Evolutionary conservation across 345 rosid species (phyloP).

Genomic region (Rhodamnia rubescens): DNA sequence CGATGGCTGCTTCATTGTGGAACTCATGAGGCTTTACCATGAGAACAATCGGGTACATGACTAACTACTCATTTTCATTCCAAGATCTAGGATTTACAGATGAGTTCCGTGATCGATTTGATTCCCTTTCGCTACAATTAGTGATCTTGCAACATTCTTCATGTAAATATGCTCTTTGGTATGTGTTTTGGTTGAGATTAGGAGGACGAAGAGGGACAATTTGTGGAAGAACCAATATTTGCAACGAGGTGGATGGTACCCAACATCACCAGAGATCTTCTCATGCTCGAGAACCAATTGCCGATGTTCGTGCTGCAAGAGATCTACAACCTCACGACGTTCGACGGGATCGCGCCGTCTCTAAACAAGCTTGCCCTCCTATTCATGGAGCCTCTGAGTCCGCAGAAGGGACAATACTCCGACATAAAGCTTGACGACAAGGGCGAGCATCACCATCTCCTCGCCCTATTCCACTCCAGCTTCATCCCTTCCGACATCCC

Average conservation of each 20-base stretch:
- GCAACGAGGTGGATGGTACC: constrained; percentile 4
- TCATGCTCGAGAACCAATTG: constrained; percentile 3
- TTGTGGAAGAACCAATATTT: constrained; percentile 1
- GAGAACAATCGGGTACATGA: neutral
- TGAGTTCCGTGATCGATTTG: neutral
- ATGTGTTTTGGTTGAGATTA: neutral
- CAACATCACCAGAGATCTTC: neutral
- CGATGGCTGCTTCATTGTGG: constrained; percentile 4
- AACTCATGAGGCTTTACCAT: neutral
- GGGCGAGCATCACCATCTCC: neutral
- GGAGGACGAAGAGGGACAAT: neutral
- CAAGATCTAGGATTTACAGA: neutral
- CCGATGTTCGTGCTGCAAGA: constrained; percentile 1
- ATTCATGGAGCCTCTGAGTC: neutral
- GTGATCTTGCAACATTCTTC: neutral
- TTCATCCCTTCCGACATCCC: neutral
- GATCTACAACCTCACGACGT: neutral
- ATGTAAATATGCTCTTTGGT: neutral
- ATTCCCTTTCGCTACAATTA: neutral
- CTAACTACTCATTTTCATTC: neutral
- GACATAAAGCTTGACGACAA: neutral
- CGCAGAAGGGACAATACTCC: neutral
- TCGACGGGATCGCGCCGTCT: neutral
- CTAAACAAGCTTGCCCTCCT: neutral
- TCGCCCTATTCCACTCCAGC: constrained; percentile 1